Conservation (phyloP, 2,329 filamentous ascomycete genomes). For the Neonectria ditissima region DNA sequence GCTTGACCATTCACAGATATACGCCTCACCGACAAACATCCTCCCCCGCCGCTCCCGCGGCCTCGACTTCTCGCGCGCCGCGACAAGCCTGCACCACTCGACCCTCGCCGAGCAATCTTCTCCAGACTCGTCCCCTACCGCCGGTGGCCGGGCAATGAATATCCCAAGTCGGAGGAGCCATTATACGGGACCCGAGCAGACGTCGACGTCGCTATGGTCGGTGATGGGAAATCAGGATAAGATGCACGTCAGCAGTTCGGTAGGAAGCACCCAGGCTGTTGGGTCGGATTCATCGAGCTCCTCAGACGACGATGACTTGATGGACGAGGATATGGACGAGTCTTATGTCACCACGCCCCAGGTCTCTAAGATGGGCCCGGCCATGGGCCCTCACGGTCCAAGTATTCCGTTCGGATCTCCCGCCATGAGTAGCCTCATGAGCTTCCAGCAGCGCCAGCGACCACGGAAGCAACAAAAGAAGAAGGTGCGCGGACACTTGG, state of each 20-base stretch:
- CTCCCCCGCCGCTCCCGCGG: slow-evolving; percentile 90
- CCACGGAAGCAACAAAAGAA: slow-evolving; percentile 75
- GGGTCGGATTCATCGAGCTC: slow-evolving; percentile 83
- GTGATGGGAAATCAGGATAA: slow-evolving; percentile 77
- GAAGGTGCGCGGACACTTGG: slow-evolving; percentile 61
- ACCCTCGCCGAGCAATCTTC: slow-evolving; percentile 90
- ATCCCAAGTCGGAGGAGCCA: slow-evolving; percentile 68
- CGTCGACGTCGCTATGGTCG: slow-evolving; percentile 78
- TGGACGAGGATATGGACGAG: slow-evolving; percentile 84
- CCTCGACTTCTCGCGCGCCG: slow-evolving; percentile 91
- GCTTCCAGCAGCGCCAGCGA: slow-evolving; percentile 83
- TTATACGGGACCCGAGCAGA: slow-evolving; percentile 68
- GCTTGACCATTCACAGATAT: slow-evolving; percentile 84
- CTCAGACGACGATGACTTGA: slow-evolving; percentile 76
- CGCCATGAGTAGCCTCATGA: slow-evolving; percentile 81
- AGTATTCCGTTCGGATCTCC: slow-evolving; percentile 75
- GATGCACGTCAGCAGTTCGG: slow-evolving; percentile 80
- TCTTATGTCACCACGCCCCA: slow-evolving; percentile 87
- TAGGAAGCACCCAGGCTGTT: slow-evolving; percentile 78
- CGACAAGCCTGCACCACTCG: slow-evolving; percentile 94
- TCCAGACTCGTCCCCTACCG: slow-evolving; percentile 89
- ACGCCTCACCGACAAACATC: slow-evolving; percentile 88
- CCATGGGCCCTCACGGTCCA: slow-evolving; percentile 60
- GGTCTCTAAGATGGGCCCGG: slow-evolving; percentile 68
- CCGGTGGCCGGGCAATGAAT: slow-evolving; percentile 74